Base-by-base conservation (phyloP, 768 basidiomycete species). In the Neoboletus subvelutipes region DNA sequence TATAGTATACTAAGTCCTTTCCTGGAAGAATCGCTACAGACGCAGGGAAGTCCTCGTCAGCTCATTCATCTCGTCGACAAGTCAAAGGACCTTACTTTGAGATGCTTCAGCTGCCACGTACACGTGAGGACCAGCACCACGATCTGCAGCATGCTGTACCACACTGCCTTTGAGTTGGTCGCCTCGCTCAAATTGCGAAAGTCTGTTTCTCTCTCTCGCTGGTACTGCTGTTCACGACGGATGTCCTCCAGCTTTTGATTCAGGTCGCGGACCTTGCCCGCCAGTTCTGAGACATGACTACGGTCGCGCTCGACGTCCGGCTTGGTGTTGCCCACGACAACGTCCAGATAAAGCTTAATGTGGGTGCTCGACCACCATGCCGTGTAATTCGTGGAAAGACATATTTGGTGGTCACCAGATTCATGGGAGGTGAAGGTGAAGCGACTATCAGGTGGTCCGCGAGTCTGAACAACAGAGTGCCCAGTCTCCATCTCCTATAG, bases 361-460 rank as follows among this genome's bases (percentile, higher is more conserved):
- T 98, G 95, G 2, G 92, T 85, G 66, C 78, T 82, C 55, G 83
- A 80, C 73, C 91, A 90, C 93, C 92, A 96, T 17, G 90, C 84
- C 3, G 92, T 87, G 74, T 93, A 89, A 72, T 96, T 96, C 20
- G 92, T 90, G 7, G 92, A 92, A 49, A 98, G 83, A 71, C 97
- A 99, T 68, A 99, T 97, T 52, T 91, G 87, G 76, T 99, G 97
- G 77, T 98, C 97, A 47, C 95, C 95, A 29, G 95, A 82, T 58
- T 95, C 93, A 70, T 97, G 94, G 5, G 96, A 97, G 28, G 97
- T 98, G 69, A 99, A 99, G 0, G 97, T 98, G 77, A 98, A 98
- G 56, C 85, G 85, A 29, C 97, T 91, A 49, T 96, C 90, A 24
- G 86, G 78, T 6, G 94, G 90, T 2, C 97, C 97, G n/a, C 85